A percentile compares a stretch with the other conserved stretches of the same genome.
Evolutionary conservation across 495 filamentous ascomycete species (phyloP).

Genomic region (Penicillium bovifimosum): DNA sequence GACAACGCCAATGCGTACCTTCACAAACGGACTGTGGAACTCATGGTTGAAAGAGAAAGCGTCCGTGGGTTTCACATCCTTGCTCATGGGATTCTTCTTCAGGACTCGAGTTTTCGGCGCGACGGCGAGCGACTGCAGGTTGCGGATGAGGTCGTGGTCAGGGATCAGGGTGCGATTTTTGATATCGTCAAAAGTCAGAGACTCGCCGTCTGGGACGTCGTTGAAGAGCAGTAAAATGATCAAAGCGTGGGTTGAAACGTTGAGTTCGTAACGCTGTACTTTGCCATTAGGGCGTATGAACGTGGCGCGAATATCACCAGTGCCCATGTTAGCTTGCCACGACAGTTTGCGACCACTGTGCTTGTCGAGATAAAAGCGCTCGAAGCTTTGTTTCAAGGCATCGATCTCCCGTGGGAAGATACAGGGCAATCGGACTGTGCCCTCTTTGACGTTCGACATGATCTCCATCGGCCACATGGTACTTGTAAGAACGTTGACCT

Average conservation of each 20-base stretch:
- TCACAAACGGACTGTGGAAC: slow-evolving; percentile 75
- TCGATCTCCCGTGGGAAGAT: slow-evolving; percentile 74
- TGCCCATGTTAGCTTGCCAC: slow-evolving; percentile 78
- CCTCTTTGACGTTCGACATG: slow-evolving; percentile 60
- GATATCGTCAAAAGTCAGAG: slow-evolving; percentile 77
- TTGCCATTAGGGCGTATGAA: slow-evolving; percentile 71
- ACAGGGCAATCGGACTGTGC: slow-evolving; percentile 47
- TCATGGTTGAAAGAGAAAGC: slow-evolving; percentile 77
- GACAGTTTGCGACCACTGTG: slow-evolving; percentile 82
- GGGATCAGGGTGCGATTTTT: slow-evolving; percentile 81
- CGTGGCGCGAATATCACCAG: slow-evolving; percentile 74
- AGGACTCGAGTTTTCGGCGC: slow-evolving; percentile 78
- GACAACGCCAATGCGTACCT: slow-evolving; percentile 80
- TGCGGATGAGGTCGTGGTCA: slow-evolving; percentile 66
- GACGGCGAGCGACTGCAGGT: slow-evolving; percentile 80
- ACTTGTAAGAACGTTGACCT: slow-evolving; percentile 78
- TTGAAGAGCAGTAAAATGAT: slow-evolving; percentile 88
- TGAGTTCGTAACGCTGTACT: slow-evolving; percentile 79
- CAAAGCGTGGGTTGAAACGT: slow-evolving; percentile 90
- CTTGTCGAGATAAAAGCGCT: slow-evolving; percentile 81
- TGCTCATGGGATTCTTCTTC: slow-evolving; percentile 75
- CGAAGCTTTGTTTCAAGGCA: slow-evolving; percentile 75
- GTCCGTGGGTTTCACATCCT: slow-evolving; percentile 74
- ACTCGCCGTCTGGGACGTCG: slow-evolving; percentile 57
- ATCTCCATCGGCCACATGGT: slow-evolving; percentile 92